Conservation (phyloP, 805 yeast species). For the Sungouiella blattae region DNA sequence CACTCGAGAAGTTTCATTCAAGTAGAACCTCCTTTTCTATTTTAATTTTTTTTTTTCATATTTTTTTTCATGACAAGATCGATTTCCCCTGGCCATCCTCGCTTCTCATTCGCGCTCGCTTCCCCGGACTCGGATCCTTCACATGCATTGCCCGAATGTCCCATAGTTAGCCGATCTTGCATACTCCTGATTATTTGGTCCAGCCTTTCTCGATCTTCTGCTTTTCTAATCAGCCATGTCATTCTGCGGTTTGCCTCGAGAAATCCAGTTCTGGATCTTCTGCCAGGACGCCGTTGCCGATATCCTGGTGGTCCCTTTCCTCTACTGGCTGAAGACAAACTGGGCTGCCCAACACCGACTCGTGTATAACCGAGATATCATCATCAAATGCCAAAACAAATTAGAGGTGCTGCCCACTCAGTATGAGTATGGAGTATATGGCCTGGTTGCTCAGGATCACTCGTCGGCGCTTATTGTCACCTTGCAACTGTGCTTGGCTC, state of each 20-base stretch:
- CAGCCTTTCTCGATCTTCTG: too few relatives aligned
- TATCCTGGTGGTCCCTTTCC: not conserved
- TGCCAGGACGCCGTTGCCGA: not conserved
- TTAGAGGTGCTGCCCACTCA: not conserved
- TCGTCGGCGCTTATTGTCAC: not conserved
- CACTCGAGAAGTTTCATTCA: too few relatives aligned
- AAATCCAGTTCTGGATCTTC: not conserved
- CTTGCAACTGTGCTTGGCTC: not conserved
- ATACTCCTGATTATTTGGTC: too few relatives aligned
- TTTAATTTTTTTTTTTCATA: too few relatives aligned
- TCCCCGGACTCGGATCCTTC: too few relatives aligned
- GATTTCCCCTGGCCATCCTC: too few relatives aligned
- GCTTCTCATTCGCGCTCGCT: too few relatives aligned
- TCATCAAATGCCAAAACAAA: not conserved
- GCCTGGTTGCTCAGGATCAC: not conserved
- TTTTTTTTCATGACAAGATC: too few relatives aligned
- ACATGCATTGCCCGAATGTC: too few relatives aligned
- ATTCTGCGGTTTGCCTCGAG: conserved; percentile 2
- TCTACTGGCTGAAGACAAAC: not conserved
- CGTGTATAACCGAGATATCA: not conserved
- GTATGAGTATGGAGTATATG: conserved; percentile 3
- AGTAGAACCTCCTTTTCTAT: too few relatives aligned
- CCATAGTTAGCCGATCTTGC: too few relatives aligned
- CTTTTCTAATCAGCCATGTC: conserved; percentile 1
- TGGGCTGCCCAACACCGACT: not conserved